Conservation (phyloP, 352 stramenopile genomes). For the Phytophthora gonapodyides region DNA sequence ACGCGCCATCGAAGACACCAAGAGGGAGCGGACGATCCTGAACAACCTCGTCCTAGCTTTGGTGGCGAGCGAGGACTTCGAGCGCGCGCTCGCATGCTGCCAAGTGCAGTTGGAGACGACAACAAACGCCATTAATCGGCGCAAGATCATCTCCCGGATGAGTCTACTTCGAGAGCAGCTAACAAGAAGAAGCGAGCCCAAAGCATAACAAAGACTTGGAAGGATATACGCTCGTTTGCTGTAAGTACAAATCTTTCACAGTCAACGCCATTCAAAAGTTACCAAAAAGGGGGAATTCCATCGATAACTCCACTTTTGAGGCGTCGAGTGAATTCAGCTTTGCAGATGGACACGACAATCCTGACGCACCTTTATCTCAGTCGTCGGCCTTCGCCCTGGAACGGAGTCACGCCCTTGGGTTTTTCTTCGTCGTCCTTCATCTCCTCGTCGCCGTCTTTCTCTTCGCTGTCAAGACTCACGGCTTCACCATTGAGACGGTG, state of each 20-base stretch:
- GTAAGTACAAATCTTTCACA: no score
- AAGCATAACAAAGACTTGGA: no score
- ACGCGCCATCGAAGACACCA: constrained; percentile 68
- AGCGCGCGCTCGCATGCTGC: constrained; percentile 61
- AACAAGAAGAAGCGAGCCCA: no score
- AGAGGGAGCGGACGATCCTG: constrained; percentile 80
- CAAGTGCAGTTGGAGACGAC: constrained; percentile 75
- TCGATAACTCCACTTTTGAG: no score
- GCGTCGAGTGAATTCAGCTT: no score
- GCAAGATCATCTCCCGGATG: constrained; percentile 83
- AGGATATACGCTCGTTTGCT: neutral
- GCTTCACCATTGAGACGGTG: constrained; percentile 40
- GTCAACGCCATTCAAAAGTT: no score
- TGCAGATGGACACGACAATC: no score
- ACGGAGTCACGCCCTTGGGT: constrained; percentile 45
- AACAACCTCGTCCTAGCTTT: constrained; percentile 85
- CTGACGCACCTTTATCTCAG: constrained; percentile 45
- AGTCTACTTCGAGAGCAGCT: constrained; percentile 59
- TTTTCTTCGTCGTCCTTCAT: constrained; percentile 34
- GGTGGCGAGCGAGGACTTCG: constrained; percentile 65
- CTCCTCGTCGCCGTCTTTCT: constrained; percentile 52
- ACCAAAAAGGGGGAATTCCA: no score
- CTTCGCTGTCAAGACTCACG: constrained; percentile 32
- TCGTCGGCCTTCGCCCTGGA: constrained; percentile 69
- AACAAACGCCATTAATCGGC: constrained; percentile 67